Base-by-base conservation (phyloP, 495 filamentous ascomycete species). In the Aspergillus hancockii region DNA sequence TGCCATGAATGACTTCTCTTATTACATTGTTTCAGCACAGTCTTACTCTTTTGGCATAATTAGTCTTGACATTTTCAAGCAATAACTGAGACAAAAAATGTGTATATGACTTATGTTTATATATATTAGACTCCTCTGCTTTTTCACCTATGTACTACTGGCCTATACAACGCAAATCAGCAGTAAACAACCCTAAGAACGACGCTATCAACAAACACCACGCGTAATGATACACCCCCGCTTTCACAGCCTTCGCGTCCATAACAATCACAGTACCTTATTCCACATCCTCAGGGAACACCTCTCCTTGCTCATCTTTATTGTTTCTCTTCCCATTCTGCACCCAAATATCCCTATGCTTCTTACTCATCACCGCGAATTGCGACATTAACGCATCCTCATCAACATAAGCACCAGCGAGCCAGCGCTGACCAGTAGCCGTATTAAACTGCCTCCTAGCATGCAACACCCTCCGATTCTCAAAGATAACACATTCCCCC, bases 401-500 rank as follows among this genome's bases (percentile, higher is more conserved):
- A 51, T 91, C 85, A 10, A 97, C 76, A 75, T 97, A 97, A 0
- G 90, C 79, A 4, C 93, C 93, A 67, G 90, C 91, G 21, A 97
- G 70, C 91, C 91, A 96, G 49, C 92, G 75, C 51, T 84, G 80
- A 1, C 80, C 79, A 0, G 55, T 41, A 1, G 55, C 55, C 8
- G 82, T 74, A 61, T 89, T 80, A 73, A 97, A 98, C 40, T 83
- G 78, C 9, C 75, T 77, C 23, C 93, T 78, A 0, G 89, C 93
- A 75, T 98, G 93, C 36, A 93, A 67, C 5, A 93, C 75, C 8
- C 91, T 80, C 22, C 84, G 72, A 67, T 98, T 98, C 63, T 92
- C 85, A 70, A 98, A 97, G 16, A 98, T 82, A 28, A 89, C 91
- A 62, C 90, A 93, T 57, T 93, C 85, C 8, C 93, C 93, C 8